Percentiles rank a stretch among this genome's conserved stretches.
Conservation (phyloP, 805 yeast genomes). For the Candida koratica region DNA sequence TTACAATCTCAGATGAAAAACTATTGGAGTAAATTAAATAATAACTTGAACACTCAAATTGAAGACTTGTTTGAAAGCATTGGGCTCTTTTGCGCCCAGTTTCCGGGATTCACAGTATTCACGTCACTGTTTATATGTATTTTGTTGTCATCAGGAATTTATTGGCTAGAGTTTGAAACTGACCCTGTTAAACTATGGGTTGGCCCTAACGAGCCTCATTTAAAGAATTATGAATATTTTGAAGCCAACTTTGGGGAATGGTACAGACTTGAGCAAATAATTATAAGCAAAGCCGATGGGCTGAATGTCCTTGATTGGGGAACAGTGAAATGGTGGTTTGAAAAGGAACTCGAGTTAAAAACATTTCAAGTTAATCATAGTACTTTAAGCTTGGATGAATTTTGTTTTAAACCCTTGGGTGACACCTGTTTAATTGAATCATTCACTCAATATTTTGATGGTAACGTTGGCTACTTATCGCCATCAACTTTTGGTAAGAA, state of each 20-base stretch:
- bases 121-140: slow-evolving; percentile 30
- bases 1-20: background rate
- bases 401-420: slow-evolving; percentile 81
- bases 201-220: slow-evolving; percentile 68
- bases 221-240: slow-evolving; percentile 59
- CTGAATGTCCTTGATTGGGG: slow-evolving; percentile 64
- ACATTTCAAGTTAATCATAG: slow-evolving; percentile 23
- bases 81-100: slow-evolving; percentile 57
- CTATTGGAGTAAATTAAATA: background rate
- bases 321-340: slow-evolving; percentile 82
- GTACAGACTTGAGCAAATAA: slow-evolving; percentile 82
- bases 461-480: slow-evolving; percentile 48
- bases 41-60: slow-evolving; percentile 10
- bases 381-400: slow-evolving; percentile 45
- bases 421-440: slow-evolving; percentile 82
- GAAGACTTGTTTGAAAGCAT: slow-evolving; percentile 42
- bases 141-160: slow-evolving; percentile 50
- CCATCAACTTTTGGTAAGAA: slow-evolving; percentile 53
- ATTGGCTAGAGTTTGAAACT: slow-evolving; percentile 57
- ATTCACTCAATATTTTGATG: slow-evolving; percentile 81
- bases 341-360: slow-evolving; percentile 55
- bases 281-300: slow-evolving; percentile 56
- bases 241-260: slow-evolving; percentile 88
- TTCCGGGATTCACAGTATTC: slow-evolving; percentile 42
- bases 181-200: slow-evolving; percentile 91